Percentiles rank a stretch among this genome's conserved stretches.
Conservation (phyloP, 371 early-diverging fungal genomes). For the Fennellomyces sp. region DNA sequence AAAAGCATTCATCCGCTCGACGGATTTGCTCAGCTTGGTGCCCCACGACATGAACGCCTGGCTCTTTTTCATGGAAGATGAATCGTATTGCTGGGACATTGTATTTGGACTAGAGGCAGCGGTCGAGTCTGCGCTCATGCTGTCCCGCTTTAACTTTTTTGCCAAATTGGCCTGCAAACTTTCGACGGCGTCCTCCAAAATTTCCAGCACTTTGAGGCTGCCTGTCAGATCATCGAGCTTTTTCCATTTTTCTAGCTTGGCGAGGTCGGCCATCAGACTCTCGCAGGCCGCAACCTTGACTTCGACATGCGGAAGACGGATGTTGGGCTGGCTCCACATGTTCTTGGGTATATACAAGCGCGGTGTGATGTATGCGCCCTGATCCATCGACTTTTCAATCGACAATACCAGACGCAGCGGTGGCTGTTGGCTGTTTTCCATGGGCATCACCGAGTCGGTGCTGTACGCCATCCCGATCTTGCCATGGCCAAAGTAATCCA, state of each 20-base stretch:
- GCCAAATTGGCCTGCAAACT: slow-evolving; percentile 31
- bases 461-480: slow-evolving; percentile 5
- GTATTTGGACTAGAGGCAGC: neutral
- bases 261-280: slow-evolving; percentile 31
- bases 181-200: slow-evolving; percentile 39
- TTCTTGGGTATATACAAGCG: slow-evolving; percentile 61
- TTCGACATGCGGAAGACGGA: slow-evolving; percentile 54
- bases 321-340: slow-evolving; percentile 60
- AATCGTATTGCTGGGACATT: neutral
- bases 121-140: slow-evolving; percentile 9
- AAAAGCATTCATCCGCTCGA: slow-evolving; percentile 58
- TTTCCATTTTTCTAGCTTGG: slow-evolving; percentile 39
- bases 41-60: slow-evolving; percentile 41
- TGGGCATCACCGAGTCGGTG: neutral
- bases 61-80: slow-evolving; percentile 1
- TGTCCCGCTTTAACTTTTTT: slow-evolving; percentile 45
- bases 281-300: slow-evolving; percentile 59
- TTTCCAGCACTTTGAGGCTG: slow-evolving; percentile 32
- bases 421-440: slow-evolving; percentile 11
- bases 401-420: slow-evolving; percentile 23
- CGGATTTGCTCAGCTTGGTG: slow-evolving; percentile 49
- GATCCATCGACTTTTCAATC: slow-evolving; percentile 48
- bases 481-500: slow-evolving; percentile 11
- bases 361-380: slow-evolving; percentile 57
- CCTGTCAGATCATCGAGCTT: slow-evolving; percentile 33